Evolutionary conservation across 257 asterid species (phyloP).

Genomic region (Capsicum chinense): DNA sequence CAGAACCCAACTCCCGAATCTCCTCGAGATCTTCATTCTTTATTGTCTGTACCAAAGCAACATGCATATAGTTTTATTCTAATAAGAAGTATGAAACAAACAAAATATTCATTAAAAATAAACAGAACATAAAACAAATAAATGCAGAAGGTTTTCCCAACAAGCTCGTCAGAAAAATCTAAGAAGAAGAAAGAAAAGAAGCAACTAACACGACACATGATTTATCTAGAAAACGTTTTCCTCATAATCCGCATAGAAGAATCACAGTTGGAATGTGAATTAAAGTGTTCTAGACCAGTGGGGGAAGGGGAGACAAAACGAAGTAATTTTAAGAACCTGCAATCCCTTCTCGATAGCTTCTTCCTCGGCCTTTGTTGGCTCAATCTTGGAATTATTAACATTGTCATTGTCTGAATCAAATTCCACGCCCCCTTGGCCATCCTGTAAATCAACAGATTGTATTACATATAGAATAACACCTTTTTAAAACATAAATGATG

Average conservation of each 20-base stretch:
- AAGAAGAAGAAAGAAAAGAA: background rate
- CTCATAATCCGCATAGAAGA: background rate
- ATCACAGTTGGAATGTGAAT: background rate
- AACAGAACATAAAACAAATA: background rate
- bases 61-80: slow-evolving; percentile 1
- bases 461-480: slow-evolving; percentile 5
- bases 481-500: background rate
- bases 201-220: background rate
- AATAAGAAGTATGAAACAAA: background rate
- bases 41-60: slow-evolving; percentile 60
- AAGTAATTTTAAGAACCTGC: slow-evolving; percentile 60
- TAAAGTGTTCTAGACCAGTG: background rate
- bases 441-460: slow-evolving; percentile 48
- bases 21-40: slow-evolving; percentile 96
- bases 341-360: slow-evolving; percentile 92
- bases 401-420: slow-evolving; percentile 74
- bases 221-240: slow-evolving; percentile 8
- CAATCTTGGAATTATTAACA: slow-evolving; percentile 68
- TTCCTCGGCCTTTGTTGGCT: slow-evolving; percentile 88
- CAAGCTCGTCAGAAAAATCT: background rate
- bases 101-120: slow-evolving; percentile 14
- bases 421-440: slow-evolving; percentile 63
- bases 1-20: slow-evolving; percentile 93
- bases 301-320: background rate
- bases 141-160: background rate